phyloP scores from a whole-genome alignment of 1,284 basidiomycete species.

The Naganishia sp. region DNA sequence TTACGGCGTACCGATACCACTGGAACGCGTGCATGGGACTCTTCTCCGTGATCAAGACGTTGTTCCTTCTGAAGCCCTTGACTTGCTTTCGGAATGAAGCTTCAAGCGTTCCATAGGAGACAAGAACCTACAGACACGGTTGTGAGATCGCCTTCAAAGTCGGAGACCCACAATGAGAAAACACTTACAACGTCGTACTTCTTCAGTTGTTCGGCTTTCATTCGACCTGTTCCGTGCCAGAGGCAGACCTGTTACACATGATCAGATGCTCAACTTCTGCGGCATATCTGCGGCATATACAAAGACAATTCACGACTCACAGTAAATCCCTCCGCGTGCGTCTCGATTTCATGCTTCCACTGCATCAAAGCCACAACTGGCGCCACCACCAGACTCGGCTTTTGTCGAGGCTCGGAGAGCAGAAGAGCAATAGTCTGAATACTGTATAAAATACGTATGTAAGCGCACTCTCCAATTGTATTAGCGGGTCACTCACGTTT shows the following conservation, averaged over 20 bases:
- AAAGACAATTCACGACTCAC: conserved; percentile 26
- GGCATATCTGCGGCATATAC: background rate
- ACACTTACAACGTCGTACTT: conserved; percentile 80
- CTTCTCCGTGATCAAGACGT: conserved; percentile 81
- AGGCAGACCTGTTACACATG: conserved; percentile 63
- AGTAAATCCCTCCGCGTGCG: conserved; percentile 74
- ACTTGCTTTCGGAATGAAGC: conserved; percentile 91
- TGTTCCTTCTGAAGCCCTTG: conserved; percentile 84
- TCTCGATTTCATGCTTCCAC: conserved; percentile 92
- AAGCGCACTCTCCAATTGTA: background rate
- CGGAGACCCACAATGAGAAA: conserved; percentile 1
- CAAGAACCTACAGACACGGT: conserved; percentile 42
- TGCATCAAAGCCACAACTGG: conserved; percentile 98
- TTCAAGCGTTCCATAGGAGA: conserved; percentile 77
- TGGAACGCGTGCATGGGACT: conserved; percentile 81
- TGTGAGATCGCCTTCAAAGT: conserved; percentile 6
- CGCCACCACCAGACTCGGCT: conserved; percentile 89
- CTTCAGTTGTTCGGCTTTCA: conserved; percentile 65
- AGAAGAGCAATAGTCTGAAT: conserved; percentile 94
- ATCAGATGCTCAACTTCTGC: background rate
- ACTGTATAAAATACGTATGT: conserved; percentile 55
- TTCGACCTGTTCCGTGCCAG: conserved; percentile 79
- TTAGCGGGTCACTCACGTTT: conserved; percentile 31
- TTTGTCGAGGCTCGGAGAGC: conserved; percentile 64
- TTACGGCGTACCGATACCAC: conserved; percentile 70